Percentiles rank a stretch among this genome's conserved stretches.
These are phyloP conservation scores for Sindora glabra DNA, from an alignment of 306 rosid genomes.

Conservation along the genomic window DNA sequence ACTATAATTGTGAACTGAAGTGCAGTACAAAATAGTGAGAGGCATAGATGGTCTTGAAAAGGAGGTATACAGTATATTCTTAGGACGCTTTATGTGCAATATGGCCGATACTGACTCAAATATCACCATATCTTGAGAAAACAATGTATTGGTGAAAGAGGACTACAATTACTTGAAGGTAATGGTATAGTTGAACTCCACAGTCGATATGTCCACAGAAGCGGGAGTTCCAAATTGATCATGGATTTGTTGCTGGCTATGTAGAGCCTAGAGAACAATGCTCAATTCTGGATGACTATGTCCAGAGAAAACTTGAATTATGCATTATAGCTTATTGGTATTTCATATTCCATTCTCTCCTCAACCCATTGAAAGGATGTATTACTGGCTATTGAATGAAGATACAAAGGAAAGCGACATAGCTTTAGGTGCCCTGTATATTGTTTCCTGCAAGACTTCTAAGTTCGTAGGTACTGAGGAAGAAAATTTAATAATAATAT, in stretches of 20 bases:
- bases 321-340: neutral
- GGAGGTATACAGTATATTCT: neutral
- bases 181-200: constrained; percentile 36
- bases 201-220: constrained; percentile 41
- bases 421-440: neutral
- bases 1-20: constrained; percentile 12
- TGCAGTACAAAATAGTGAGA: neutral
- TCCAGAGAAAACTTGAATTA: constrained; percentile 20
- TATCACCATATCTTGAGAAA: neutral
- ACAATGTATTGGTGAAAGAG: constrained; percentile 39
- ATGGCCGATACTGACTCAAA: neutral
- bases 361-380: neutral
- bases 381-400: constrained; percentile 7
- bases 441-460: neutral
- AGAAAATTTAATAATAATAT: neutral
- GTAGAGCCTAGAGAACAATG: constrained; percentile 50
- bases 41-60: constrained; percentile 1
- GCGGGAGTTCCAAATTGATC: constrained; percentile 32
- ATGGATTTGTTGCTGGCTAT: constrained; percentile 22
- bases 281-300: constrained; percentile 38
- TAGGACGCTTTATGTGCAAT: neutral
- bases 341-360: neutral
- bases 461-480: neutral
- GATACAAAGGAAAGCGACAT: neutral
- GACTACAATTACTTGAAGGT: constrained; percentile 35